phyloP scores from a whole-genome alignment of 306 rosid genomes.

The Corylus avellana region DNA sequence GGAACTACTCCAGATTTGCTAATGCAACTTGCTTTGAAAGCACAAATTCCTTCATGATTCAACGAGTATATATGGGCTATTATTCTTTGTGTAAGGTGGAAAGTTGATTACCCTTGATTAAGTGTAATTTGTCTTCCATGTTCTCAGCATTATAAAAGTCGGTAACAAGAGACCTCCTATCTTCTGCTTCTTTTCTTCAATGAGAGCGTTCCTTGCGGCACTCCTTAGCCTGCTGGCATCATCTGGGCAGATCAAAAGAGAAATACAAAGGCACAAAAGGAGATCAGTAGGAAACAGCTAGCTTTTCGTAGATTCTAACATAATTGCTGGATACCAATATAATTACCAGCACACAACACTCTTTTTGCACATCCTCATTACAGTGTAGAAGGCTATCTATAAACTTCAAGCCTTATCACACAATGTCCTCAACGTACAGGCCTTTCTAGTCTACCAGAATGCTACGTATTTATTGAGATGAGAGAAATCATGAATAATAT shows the following conservation, averaged over 20 bases:
- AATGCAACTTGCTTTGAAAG: slow-evolving; percentile 18
- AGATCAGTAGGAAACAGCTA: slow-evolving; percentile 13
- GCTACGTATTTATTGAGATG: not conserved
- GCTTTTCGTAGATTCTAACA: slow-evolving; percentile 5
- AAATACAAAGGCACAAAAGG: slow-evolving; percentile 12
- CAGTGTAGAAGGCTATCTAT: not conserved
- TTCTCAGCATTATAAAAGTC: not conserved
- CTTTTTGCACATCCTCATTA: slow-evolving; percentile 1
- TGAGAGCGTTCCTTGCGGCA: not conserved
- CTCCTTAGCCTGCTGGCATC: slow-evolving; percentile 14
- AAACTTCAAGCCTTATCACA: not conserved
- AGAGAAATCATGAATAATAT: not conserved
- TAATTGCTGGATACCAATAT: not conserved
- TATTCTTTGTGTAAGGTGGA: not conserved
- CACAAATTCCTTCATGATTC: not conserved
- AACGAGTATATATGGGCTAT: not conserved
- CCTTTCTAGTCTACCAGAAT: not conserved
- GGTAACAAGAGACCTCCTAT: slow-evolving; percentile 2
- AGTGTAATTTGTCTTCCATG: not conserved
- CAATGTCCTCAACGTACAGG: not conserved
- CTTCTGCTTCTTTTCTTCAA: slow-evolving; percentile 23
- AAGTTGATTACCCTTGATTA: slow-evolving; percentile 4
- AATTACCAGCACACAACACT: not conserved
- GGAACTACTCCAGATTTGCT: slow-evolving; percentile 23
- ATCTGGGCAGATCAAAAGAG: not conserved